These are phyloP conservation scores for Metschnikowia shivogae DNA, from an alignment of 805 yeast species.

Conservation along the genomic window DNA sequence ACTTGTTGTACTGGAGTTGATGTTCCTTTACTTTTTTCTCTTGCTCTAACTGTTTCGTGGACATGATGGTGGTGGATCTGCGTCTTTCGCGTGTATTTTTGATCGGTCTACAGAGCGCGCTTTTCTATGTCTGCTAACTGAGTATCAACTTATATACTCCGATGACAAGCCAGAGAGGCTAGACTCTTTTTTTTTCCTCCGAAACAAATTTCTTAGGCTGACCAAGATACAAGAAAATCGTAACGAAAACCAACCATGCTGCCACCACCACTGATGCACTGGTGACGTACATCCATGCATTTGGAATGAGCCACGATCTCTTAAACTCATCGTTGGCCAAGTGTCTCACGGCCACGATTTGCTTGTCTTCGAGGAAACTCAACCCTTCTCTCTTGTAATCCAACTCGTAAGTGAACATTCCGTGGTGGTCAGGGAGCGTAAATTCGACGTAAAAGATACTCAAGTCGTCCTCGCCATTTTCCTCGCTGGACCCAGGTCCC, in stretches of 20 bases:
- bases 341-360: constrained; percentile 82
- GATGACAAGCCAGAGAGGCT: neutral
- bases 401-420: constrained; percentile 82
- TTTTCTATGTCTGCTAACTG: neutral
- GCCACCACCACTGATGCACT: constrained; percentile 63
- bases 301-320: constrained; percentile 88
- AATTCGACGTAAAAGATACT: constrained; percentile 51
- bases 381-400: constrained; percentile 78
- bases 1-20: constrained; percentile 39
- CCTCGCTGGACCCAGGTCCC: constrained; percentile 32
- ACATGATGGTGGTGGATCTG: constrained; percentile 9
- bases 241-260: constrained; percentile 77
- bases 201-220: constrained; percentile 5
- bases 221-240: constrained; percentile 51
- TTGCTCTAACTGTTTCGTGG: constrained; percentile 17
- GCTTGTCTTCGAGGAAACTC: constrained; percentile 59
- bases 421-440: constrained; percentile 90
- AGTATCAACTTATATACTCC: neutral
- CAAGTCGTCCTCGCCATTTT: constrained; percentile 43
- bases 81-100: neutral
- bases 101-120: constrained; percentile 4
- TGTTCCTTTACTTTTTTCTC: constrained; percentile 38
- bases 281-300: constrained; percentile 86
- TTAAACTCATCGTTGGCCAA: constrained; percentile 93
- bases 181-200: constrained; percentile 2